Base-by-base conservation (phyloP, 441 rosid species). In the Erodium chrysanthum region DNA sequence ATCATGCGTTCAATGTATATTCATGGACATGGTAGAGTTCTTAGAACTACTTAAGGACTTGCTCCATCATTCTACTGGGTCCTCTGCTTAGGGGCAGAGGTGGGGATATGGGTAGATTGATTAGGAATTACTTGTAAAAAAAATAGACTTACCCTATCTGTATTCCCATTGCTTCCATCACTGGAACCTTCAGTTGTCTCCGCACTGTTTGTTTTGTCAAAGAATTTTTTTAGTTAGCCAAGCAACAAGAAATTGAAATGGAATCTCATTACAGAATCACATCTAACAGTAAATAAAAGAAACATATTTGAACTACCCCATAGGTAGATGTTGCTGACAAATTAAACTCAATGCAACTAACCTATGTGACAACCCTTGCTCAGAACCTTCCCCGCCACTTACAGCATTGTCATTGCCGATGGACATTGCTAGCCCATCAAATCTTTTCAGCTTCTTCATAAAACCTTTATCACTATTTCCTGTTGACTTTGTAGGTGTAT, bases 371-470 rank as follows among this genome's bases (percentile, higher is more conserved):
- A 44, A 69, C 79, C 82, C 74, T 17, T 68, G 77, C 33, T 81
- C 84, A 46, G 72, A 68, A 48, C 78, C 87, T 40, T 59, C 83
- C 1, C 74, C 91, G 15, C 75, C 74, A 50, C 72, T 76, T 61
- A 82, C 88, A 52, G 78, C 65, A 69, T 79, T 74, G 23, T 82
- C 86, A 72, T 81, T 88, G 76, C 92, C 94, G 63, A 84, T 76
- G 22, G 96, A 86, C 91, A 91, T 91, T 54, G 90, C 92, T 76
- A 91, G 92, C 33, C 90, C 90, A 71, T 88, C 89, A 75, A 85
- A 83, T 64, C 84, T 87, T 85, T 86, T 93, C 61, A 89, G 74
- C 80, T 93, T 93, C 86, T 88, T 91, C 86, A 82, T 76, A 66
- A 87, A 66, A 70, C 95, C 91, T 67, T 68, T 79, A 46, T 84